Percentiles rank a stretch among this genome's conserved stretches.
Evolutionary conservation across 2,329 filamentous ascomycete species (phyloP).

Genomic region (Didymella sp.): DNA sequence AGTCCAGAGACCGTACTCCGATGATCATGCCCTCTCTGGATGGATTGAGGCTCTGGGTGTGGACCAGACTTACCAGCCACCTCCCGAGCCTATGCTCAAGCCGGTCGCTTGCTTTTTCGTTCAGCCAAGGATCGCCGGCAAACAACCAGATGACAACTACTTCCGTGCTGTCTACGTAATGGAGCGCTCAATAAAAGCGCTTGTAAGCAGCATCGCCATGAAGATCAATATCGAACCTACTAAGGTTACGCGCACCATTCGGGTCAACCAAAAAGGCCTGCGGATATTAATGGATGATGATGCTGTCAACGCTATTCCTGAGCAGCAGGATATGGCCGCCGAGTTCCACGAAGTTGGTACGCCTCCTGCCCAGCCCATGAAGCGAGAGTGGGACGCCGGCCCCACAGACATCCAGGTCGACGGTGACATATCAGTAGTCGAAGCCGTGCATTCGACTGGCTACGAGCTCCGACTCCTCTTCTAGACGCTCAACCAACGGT

Average conservation of each 20-base stretch:
- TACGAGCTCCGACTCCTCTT: constrained; percentile 60
- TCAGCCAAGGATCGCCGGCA: constrained; percentile 61
- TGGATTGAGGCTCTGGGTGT: constrained; percentile 94
- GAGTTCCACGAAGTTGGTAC: constrained; percentile 70
- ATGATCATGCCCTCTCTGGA: constrained; percentile 71
- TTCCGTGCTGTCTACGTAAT: constrained; percentile 87
- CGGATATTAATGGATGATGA: constrained; percentile 91
- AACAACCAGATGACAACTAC: constrained; percentile 65
- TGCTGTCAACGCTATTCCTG: constrained; percentile 79
- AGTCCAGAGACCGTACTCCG: constrained; percentile 63
- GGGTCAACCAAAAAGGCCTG: constrained; percentile 74
- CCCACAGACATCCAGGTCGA: constrained; percentile 57
- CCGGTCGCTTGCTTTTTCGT: constrained; percentile 91
- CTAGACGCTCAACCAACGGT: constrained; percentile 31
- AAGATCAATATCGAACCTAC: constrained; percentile 83
- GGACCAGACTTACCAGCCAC: constrained; percentile 83
- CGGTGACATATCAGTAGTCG: constrained; percentile 53
- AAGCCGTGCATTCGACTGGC: constrained; percentile 54
- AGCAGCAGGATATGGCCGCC: constrained; percentile 87
- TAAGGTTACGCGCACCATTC: constrained; percentile 74
- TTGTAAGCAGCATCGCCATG: constrained; percentile 73
- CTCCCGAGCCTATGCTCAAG: constrained; percentile 73
- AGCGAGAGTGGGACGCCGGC: constrained; percentile 62
- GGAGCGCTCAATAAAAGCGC: constrained; percentile 75
- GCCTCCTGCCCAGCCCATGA: constrained; percentile 53